Evolutionary conservation across 257 asterid species (phyloP), one percentile per base, ranked within the genome.

Genomic region (Capsicum baccatum): DNA sequence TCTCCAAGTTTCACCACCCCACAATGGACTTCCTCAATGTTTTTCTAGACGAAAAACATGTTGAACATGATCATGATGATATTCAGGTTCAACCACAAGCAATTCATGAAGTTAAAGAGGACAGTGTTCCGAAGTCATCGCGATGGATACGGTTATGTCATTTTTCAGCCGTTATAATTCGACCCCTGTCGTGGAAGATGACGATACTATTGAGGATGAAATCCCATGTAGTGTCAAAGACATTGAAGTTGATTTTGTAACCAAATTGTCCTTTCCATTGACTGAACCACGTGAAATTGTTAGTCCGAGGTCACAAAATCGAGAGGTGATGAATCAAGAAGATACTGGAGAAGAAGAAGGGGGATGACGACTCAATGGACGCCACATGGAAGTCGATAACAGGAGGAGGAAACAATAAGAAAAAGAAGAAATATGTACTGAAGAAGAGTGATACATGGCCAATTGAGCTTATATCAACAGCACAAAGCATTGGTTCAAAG

Each of bases 311-410:
- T 84, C 83, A 82, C 67, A 17, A 69, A 67, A 67, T 11, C 89
- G 33, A n/a, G 76, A 14, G 55, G 17, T 50, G 5, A 56, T 4
- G 19, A 76, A 76, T 26, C 19, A 69, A 37, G 15, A 57, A 4
- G 42, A 4, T 12, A 73, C 52, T 26, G 44, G 42, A 5, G 62
- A 69, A 37, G 15, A 57, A 4, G 42, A 4, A 37, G 42, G 42
- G 4, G 2, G 42, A 0, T 5, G 88, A 84, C 7, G 92, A 89
- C 78, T 87, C 93, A 10, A 86, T 92, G 88, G 97, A 91, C 83
- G 92, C 93, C 8, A 91, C 93, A 2, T 94, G 98, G 98, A 85
- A 63, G 86, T 90, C 92, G 15, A 94, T 94, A 26, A 87, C 73
- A 0, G 92, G 79, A 57, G 92, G 86, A 60, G 89, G 82, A 67